Percentiles rank a stretch among this genome's conserved stretches.
Evolutionary conservation across 192 early-diverging fungal genomes (phyloP).

Genomic region (Entophlyctis luteolus): DNA sequence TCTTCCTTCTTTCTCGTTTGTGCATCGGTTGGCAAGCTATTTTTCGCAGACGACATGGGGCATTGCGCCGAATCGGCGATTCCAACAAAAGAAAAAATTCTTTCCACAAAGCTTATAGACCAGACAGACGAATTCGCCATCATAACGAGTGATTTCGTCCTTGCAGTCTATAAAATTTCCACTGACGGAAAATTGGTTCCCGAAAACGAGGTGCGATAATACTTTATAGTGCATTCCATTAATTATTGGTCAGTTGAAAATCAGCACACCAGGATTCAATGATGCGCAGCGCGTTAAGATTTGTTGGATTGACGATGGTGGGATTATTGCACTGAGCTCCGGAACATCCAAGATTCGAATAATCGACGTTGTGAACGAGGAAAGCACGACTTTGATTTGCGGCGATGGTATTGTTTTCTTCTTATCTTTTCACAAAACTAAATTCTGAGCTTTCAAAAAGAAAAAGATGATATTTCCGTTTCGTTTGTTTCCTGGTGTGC

Average conservation of each 20-base stretch:
- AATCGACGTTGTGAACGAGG: slow-evolving; percentile 47
- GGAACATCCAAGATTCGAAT: slow-evolving; percentile 35
- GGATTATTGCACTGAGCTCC: slow-evolving; percentile 33
- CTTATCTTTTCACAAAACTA: neutral
- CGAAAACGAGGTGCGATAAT: slow-evolving; percentile 31
- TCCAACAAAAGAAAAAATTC: slow-evolving; percentile 15
- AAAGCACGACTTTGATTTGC: slow-evolving; percentile 33
- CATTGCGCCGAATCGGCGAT: slow-evolving; percentile 38
- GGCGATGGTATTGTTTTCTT: no score
- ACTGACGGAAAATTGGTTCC: slow-evolving; percentile 42
- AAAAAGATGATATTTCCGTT: slow-evolving; percentile 5
- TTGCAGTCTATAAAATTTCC: slow-evolving; percentile 35
- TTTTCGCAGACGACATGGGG: slow-evolving; percentile 53
- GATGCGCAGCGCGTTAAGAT: slow-evolving; percentile 24
- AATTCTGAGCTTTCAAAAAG: neutral
- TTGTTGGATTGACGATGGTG: slow-evolving; percentile 35
- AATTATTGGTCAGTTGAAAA: slow-evolving; percentile 34
- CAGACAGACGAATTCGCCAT: slow-evolving; percentile 32
- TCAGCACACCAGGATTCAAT: slow-evolving; percentile 27
- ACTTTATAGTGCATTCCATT: neutral
- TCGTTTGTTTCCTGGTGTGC: slow-evolving; percentile 8
- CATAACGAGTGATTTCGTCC: slow-evolving; percentile 37
- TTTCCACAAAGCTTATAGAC: slow-evolving; percentile 29
- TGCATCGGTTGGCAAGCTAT: slow-evolving; percentile 31
- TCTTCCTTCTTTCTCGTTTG: slow-evolving; percentile 45